phyloP scores from a whole-genome alignment of 2,329 filamentous ascomycete genomes.

The Claviceps fusiformis region DNA sequence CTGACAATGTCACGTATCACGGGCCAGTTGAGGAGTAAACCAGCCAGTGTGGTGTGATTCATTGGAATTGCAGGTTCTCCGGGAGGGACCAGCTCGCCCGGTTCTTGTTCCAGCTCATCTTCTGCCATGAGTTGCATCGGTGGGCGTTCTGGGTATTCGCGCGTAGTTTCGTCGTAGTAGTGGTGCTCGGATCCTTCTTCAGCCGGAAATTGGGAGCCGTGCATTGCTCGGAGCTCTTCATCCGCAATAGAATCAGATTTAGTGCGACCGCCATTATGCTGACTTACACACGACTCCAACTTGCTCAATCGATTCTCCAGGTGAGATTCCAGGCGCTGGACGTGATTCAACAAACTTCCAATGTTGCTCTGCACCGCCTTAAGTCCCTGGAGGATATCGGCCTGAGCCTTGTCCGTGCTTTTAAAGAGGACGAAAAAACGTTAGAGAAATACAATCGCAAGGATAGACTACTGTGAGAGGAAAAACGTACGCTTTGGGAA shows the following conservation, averaged over 20 bases:
- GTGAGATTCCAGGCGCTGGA: slow-evolving; percentile 25
- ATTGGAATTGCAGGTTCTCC: slow-evolving; percentile 61
- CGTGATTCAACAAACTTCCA: slow-evolving; percentile 20
- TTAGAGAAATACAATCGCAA: neutral
- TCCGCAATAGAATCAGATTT: slow-evolving; percentile 18
- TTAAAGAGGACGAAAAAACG: slow-evolving; percentile 6
- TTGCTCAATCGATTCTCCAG: slow-evolving; percentile 25
- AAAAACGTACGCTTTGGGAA: slow-evolving; percentile 63
- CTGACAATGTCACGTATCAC: slow-evolving; percentile 52
- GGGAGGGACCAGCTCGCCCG: slow-evolving; percentile 37
- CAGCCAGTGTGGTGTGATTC: slow-evolving; percentile 83
- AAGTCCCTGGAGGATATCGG: slow-evolving; percentile 47
- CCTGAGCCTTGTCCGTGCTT: slow-evolving; percentile 46
- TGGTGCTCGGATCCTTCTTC: slow-evolving; percentile 5
- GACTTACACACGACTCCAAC: slow-evolving; percentile 17
- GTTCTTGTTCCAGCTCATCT: slow-evolving; percentile 37
- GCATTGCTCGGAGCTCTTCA: slow-evolving; percentile 16
- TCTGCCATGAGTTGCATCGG: slow-evolving; percentile 22
- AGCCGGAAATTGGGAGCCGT: slow-evolving; percentile 7
- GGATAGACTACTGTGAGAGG: neutral
- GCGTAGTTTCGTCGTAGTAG: slow-evolving; percentile 13
- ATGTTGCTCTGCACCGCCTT: slow-evolving; percentile 26
- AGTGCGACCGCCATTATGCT: slow-evolving; percentile 6
- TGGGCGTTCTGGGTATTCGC: slow-evolving; percentile 16
- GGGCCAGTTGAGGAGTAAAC: slow-evolving; percentile 62